Evolutionary conservation across 208 protist genomes (phyloP).

Genomic region (Crithidia sp.): DNA sequence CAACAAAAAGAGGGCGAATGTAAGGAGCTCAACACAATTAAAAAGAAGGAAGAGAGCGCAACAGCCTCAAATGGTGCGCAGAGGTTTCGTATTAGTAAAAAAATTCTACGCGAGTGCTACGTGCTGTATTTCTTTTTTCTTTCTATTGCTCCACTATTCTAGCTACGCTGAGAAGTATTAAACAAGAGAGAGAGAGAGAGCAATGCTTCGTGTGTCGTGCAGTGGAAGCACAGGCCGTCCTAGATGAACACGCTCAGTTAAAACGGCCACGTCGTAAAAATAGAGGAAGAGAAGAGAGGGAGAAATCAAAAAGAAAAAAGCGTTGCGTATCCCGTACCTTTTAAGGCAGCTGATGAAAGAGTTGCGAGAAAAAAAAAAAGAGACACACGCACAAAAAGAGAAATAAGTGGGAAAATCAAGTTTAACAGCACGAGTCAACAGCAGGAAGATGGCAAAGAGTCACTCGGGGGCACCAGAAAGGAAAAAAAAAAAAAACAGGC

Average conservation of each 20-base stretch:
- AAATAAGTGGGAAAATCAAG: no score
- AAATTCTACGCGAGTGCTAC: background rate
- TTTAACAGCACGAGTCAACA: no score
- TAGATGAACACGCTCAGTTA: no score
- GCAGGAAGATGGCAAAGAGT: no score
- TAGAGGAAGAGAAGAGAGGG: conserved; percentile 2
- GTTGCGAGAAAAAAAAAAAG: no score
- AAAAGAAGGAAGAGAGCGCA: background rate
- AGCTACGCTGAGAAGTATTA: background rate
- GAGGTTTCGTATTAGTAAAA: background rate
- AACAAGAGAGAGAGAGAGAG: background rate
- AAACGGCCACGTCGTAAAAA: background rate
- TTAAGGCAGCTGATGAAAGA: no score
- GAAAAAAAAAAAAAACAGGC: background rate
- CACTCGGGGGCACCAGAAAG: no score
- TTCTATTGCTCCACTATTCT: background rate
- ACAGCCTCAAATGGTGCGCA: background rate
- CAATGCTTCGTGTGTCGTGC: no score
- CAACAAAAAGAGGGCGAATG: background rate
- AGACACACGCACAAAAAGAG: no score
- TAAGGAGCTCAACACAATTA: background rate
- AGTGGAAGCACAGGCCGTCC: no score
- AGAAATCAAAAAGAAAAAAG: conserved; percentile 1
- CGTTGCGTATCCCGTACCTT: no score
- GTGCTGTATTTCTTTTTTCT: background rate